Evolutionary conservation across 2,329 filamentous ascomycete genomes (phyloP).

Genomic region (Chalaropsis ovoidea): DNA sequence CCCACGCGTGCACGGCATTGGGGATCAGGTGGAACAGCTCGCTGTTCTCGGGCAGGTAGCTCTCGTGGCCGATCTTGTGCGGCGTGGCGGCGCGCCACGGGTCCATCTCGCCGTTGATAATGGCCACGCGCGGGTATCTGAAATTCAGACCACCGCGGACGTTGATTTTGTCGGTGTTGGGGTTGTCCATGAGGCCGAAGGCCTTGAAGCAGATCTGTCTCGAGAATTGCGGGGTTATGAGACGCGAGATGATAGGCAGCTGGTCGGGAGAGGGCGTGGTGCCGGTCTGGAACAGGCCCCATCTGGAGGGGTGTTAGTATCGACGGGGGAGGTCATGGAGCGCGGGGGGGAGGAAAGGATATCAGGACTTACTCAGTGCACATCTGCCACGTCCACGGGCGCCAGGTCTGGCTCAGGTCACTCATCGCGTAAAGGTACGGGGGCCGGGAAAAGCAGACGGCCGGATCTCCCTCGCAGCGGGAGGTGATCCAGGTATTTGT

Average conservation of each 20-base stretch:
- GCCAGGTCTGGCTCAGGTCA: constrained; percentile 24
- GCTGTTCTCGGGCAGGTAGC: constrained; percentile 48
- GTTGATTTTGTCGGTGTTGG: constrained; percentile 60
- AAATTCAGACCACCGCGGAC: constrained; percentile 65
- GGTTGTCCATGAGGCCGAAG: constrained; percentile 57
- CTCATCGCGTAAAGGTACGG: constrained; percentile 28
- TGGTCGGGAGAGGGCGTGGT: constrained; percentile 54
- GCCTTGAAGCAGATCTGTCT: constrained; percentile 53
- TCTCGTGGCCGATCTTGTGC: constrained; percentile 51
- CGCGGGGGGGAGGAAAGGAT: not conserved
- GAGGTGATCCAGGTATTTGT: constrained; percentile 31
- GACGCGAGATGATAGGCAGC: constrained; percentile 61
- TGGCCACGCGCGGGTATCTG: constrained; percentile 62
- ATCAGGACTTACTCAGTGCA: constrained; percentile 41
- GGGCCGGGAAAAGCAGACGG: constrained; percentile 34
- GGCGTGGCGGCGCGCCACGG: constrained; percentile 69
- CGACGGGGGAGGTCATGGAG: not conserved
- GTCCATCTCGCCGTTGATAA: constrained; percentile 67
- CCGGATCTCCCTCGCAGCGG: constrained; percentile 30
- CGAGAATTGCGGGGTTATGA: constrained; percentile 53
- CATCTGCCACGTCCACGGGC: constrained; percentile 43
- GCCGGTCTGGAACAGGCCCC: constrained; percentile 70
- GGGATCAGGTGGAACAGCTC: constrained; percentile 66
- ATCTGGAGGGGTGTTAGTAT: constrained; percentile 39
- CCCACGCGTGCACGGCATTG: constrained; percentile 73